phyloP scores from a whole-genome alignment of 768 basidiomycete species.

The Crucibulum laeve region DNA sequence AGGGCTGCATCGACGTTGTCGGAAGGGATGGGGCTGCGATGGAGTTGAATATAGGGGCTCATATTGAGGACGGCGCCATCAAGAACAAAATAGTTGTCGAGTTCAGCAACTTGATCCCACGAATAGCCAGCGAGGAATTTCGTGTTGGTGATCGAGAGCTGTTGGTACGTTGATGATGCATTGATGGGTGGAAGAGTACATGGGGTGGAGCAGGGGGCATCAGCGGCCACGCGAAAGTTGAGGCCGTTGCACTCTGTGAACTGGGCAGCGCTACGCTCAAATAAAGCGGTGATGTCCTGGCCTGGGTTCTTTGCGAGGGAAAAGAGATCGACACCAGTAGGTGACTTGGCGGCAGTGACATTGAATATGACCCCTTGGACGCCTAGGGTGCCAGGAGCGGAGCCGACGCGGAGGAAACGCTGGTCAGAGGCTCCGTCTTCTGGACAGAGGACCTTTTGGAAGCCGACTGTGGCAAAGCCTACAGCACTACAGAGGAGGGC shows the following conservation, averaged over 20 bases:
- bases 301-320: constrained; percentile 57
- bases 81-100: constrained; percentile 77
- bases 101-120: constrained; percentile 81
- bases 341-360: constrained; percentile 48
- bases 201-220: constrained; percentile 64
- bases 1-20: constrained; percentile 84
- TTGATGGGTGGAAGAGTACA: constrained; percentile 70
- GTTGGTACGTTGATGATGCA: constrained; percentile 46
- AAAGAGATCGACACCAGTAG: constrained; percentile 53
- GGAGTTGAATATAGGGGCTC: constrained; percentile 74
- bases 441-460: constrained; percentile 91
- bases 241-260: constrained; percentile 64
- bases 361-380: constrained; percentile 79
- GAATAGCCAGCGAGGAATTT: constrained; percentile 76
- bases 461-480: constrained; percentile 92
- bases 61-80: constrained; percentile 96
- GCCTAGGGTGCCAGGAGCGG: constrained; percentile 60
- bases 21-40: constrained; percentile 59
- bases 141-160: constrained; percentile 66
- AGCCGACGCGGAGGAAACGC: constrained; percentile 52
- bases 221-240: constrained; percentile 64
- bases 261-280: constrained; percentile 63
- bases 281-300: constrained; percentile 87
- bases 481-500: constrained; percentile 69
- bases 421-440: constrained; percentile 36